Evolutionary conservation across 2,329 filamentous ascomycete species (phyloP).

Genomic region (Penicillium fuscoglaucum): DNA sequence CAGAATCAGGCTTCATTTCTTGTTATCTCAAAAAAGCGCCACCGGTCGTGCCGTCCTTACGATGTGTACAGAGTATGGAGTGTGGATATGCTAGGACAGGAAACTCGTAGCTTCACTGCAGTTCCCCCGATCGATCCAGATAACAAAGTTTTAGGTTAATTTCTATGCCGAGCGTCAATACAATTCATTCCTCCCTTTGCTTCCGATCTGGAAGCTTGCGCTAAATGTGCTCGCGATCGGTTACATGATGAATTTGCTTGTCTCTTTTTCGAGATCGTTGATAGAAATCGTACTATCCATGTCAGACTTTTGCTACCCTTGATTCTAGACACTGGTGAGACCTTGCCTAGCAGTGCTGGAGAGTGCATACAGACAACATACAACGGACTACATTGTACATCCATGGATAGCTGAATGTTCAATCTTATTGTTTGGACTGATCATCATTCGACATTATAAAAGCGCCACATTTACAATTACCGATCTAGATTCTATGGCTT

Average conservation of each 20-base stretch:
- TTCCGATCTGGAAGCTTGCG: slow-evolving; percentile 3
- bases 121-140: slow-evolving; percentile 23
- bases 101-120: slow-evolving; percentile 18
- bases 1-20: not conserved
- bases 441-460: not conserved
- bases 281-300: not conserved
- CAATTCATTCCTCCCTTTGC: not conserved
- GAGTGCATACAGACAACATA: not conserved
- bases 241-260: not conserved
- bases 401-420: not conserved
- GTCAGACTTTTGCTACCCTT: not conserved
- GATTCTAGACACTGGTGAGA: slow-evolving; percentile 1
- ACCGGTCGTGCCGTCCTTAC: slow-evolving; percentile 8
- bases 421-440: not conserved
- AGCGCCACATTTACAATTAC: slow-evolving; percentile 1
- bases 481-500: slow-evolving; percentile 5
- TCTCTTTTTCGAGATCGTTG: not conserved
- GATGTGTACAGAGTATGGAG: slow-evolving; percentile 8
- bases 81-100: not conserved
- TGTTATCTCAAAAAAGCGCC: not conserved
- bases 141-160: slow-evolving; percentile 21
- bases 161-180: not conserved
- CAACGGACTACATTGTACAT: not conserved
- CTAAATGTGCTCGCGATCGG: not conserved
- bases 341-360: not conserved